These are phyloP conservation scores for Abelmoschus esculentus DNA, from an alignment of 345 rosid species.

Conservation along the genomic window DNA sequence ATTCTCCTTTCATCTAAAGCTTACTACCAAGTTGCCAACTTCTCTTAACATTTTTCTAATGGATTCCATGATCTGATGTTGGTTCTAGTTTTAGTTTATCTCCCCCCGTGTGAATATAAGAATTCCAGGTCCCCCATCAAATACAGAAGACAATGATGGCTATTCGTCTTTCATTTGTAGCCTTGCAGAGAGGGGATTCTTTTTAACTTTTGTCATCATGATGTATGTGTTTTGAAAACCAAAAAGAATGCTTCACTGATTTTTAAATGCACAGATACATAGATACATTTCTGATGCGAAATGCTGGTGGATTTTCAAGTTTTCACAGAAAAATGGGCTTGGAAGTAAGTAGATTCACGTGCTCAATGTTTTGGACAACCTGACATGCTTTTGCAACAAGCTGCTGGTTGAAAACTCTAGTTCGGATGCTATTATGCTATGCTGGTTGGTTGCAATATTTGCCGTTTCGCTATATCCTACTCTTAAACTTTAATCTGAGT, in stretches of 20 bases:
- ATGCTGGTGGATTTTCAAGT: background rate
- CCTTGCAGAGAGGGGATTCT: constrained; percentile 25
- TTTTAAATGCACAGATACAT: background rate
- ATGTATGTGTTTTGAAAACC: background rate
- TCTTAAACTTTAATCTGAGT: background rate
- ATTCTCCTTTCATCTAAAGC: constrained; percentile 1
- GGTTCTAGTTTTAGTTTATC: background rate
- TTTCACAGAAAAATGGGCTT: background rate
- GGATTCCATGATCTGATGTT: constrained; percentile 1
- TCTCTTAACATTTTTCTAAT: constrained; percentile 17
- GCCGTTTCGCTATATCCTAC: too few species aligned
- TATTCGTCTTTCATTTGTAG: constrained; percentile 18
- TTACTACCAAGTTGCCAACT: constrained; percentile 17
- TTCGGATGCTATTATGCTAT: background rate
- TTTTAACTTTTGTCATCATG: constrained; percentile 9
- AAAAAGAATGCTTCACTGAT: background rate
- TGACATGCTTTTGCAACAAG: background rate
- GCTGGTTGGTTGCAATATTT: background rate
- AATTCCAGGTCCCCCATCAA: constrained; percentile 19
- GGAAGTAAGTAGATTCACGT: background rate
- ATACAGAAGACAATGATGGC: constrained; percentile 10
- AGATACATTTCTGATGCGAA: background rate
- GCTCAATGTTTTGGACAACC: background rate
- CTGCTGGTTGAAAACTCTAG: background rate
- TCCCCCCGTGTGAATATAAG: background rate